Percentiles rank a stretch among this genome's conserved stretches.
phyloP scores from a whole-genome alignment of 345 rosid species.

The Lumnitzera racemosa region DNA sequence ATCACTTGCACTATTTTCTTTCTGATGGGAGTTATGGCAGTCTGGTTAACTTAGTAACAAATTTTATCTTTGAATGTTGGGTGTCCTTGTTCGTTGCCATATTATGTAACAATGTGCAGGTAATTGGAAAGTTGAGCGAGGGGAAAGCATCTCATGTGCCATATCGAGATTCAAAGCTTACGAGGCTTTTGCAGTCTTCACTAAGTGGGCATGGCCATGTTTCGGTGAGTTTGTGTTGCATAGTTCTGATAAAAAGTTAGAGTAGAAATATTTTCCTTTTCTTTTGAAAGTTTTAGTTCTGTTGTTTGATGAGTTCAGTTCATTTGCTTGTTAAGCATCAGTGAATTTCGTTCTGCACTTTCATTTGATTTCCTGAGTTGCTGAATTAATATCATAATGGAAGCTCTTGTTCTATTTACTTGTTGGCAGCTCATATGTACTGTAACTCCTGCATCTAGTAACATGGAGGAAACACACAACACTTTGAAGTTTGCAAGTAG shows the following conservation, averaged over 20 bases:
- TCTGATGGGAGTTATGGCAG: too few relatives aligned
- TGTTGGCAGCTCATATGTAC: constrained; percentile 88
- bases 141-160: constrained; percentile 99
- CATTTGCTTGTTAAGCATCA: too few relatives aligned
- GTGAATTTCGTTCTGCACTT: too few relatives aligned
- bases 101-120: constrained; percentile 41
- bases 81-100: background rate
- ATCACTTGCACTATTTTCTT: too few relatives aligned
- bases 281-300: background rate
- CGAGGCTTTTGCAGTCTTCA: constrained; percentile 98
- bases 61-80: background rate
- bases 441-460: constrained; percentile 97
- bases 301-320: too few relatives aligned
- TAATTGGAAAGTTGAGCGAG: constrained; percentile 95
- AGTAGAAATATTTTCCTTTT: background rate
- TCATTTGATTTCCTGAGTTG: too few relatives aligned
- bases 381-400: background rate
- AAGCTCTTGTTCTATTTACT: background rate
- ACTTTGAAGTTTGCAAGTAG: constrained; percentile 98
- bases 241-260: background rate
- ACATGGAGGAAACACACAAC: constrained; percentile 95
- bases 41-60: too few relatives aligned
- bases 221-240: constrained; percentile 57
- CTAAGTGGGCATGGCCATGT: constrained; percentile 98
- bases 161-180: constrained; percentile 95